Base-by-base conservation (phyloP, 2,329 filamentous ascomycete genomes). In the Fusarium subglutinans region DNA sequence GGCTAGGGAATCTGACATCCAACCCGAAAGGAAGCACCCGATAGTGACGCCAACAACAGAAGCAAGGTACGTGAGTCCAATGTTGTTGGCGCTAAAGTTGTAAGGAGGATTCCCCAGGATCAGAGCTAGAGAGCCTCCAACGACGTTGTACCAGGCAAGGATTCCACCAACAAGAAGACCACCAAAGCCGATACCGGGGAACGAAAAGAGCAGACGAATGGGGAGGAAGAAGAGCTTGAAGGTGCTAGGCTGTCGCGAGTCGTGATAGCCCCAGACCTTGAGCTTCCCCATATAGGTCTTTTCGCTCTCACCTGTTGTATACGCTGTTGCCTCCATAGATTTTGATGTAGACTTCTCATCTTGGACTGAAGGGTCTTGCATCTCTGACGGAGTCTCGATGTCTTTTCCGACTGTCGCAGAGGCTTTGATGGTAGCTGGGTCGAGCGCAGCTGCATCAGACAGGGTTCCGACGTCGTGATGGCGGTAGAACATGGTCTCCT, bases 401-500 rank as follows among this genome's bases (percentile, higher is more conserved):
- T 58, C 41, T 13, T 61, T 61, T 11, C 30, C 41, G 20, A 26
- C 28, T 11, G n/a, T 13, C 4, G 11, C n/a, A n/a, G n/a, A 26
- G 13, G 47, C n/a, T 20, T 61, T n/a, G 6, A 50, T 17, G 37
- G 30, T 47, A 53, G 20, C 11, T 63, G 61, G 55, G 20, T 58
- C 41, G 20, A 58, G 55, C 4, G 37, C 58, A 56, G 44, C 40
- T 12, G 72, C 60, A 18, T 50, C 59, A 3, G 48, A 30, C 15
- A 65, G 33, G 8, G 63, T 69, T 4, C 51, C 55, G 24, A 63
- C 38, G 8, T 18, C 47, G 28, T 28, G 51, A 12, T 66, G 56
- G 11, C 75, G 69, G 51, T 72, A 74, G 54, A 68, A 77, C 69
- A 77, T 79, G 0, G 77, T 79, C 54, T 79, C 77, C 20, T 78